A percentile compares a stretch with the other conserved stretches of the same genome.
phyloP scores from a whole-genome alignment of 2,329 filamentous ascomycete species.

The Cordyceps javanica region DNA sequence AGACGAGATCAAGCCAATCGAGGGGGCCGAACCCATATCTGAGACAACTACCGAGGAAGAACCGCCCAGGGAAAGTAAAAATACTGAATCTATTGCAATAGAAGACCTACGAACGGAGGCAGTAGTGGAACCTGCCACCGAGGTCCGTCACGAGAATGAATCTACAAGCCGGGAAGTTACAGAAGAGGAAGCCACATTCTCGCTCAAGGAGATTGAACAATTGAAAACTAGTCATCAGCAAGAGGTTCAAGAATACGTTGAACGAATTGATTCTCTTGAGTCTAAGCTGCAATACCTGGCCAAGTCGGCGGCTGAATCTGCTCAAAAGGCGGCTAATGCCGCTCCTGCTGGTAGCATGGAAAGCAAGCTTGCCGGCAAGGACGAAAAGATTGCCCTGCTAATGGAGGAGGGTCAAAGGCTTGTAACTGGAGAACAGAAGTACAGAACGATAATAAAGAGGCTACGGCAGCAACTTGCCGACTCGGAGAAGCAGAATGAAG shows the following conservation, averaged over 20 bases:
- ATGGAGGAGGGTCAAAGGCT: slow-evolving; percentile 91
- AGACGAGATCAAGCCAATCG: neutral
- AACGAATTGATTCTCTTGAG: slow-evolving; percentile 87
- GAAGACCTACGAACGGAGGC: neutral
- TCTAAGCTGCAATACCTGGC: slow-evolving; percentile 86
- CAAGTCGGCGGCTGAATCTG: slow-evolving; percentile 69
- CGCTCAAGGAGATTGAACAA: slow-evolving; percentile 17
- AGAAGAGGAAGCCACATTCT: neutral
- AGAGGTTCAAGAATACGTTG: slow-evolving; percentile 76
- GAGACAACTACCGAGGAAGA: neutral
- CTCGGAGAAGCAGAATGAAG: slow-evolving; percentile 57
- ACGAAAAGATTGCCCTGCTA: slow-evolving; percentile 80
- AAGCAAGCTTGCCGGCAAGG: slow-evolving; percentile 79
- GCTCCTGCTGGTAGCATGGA: slow-evolving; percentile 61
- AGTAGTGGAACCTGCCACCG: neutral
- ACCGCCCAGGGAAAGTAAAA: neutral
- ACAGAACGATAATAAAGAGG: slow-evolving; percentile 77
- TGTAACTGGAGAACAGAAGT: slow-evolving; percentile 78
- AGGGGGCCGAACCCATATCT: neutral
- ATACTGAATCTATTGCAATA: neutral
- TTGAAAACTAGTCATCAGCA: slow-evolving; percentile 53
- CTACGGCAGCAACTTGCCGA: slow-evolving; percentile 61
- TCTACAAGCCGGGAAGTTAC: neutral
- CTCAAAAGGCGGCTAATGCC: slow-evolving; percentile 59
- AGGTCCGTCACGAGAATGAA: neutral